Evolutionary conservation across 768 basidiomycete genomes (phyloP).

Genomic region (Boletellus ananas): DNA sequence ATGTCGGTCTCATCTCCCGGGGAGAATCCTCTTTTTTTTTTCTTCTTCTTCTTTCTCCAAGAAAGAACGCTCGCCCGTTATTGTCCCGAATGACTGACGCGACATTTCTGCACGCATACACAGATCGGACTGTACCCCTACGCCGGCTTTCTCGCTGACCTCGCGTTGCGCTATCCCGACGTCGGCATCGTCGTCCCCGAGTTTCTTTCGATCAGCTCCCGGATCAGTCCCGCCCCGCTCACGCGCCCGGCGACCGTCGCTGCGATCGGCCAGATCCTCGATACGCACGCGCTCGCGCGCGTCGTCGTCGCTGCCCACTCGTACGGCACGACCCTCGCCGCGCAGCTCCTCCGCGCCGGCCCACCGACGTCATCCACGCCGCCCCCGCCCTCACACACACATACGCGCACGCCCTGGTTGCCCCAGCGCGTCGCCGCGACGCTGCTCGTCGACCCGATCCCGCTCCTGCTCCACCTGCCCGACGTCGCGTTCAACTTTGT

Average conservation of each 20-base stretch:
- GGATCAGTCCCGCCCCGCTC: conserved; percentile 52
- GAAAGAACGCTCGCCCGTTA: no score
- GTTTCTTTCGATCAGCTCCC: conserved; percentile 56
- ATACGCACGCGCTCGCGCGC: conserved; percentile 34
- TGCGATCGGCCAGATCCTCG: conserved; percentile 44
- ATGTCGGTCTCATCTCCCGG: background rate
- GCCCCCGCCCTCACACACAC: no score
- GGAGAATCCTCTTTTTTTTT: no score
- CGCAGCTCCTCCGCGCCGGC: conserved; percentile 47
- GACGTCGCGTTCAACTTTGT: conserved; percentile 64
- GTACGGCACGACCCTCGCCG: conserved; percentile 56
- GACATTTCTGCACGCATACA: background rate
- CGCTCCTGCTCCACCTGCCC: conserved; percentile 59
- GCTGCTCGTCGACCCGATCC: conserved; percentile 62
- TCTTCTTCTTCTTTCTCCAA: no score
- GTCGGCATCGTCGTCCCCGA: conserved; percentile 59
- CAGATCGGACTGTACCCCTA: conserved; percentile 66
- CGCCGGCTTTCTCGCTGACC: conserved; percentile 44
- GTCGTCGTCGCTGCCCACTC: conserved; percentile 55
- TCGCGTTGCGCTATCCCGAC: conserved; percentile 43
- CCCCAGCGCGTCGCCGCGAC: conserved; percentile 36
- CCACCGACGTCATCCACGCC: no score
- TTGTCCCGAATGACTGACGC: background rate
- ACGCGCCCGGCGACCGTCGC: conserved; percentile 37
- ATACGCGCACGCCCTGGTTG: no score